Percentiles rank a stretch among this genome's conserved stretches.
Conservation (phyloP, 2,329 filamentous ascomycete species). For the Fusarium falciforme region DNA sequence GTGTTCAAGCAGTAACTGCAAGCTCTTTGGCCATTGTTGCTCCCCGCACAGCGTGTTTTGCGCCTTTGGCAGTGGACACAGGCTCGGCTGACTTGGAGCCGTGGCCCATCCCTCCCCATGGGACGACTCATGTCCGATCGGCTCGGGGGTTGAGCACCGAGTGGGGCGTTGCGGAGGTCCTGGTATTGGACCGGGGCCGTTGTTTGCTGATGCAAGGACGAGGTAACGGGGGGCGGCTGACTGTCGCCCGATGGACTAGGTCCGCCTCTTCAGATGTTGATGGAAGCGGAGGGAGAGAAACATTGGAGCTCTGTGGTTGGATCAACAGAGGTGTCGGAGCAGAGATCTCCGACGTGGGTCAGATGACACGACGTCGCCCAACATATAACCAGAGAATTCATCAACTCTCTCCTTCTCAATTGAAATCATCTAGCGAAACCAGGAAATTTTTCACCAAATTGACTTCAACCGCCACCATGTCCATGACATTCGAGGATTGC, state of each 20-base stretch:
- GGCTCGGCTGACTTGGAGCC: background rate
- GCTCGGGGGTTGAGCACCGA: background rate
- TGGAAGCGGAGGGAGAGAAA: background rate
- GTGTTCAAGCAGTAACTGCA: conserved; percentile 41
- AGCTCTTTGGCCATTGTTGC: conserved; percentile 38
- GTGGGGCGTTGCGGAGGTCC: background rate
- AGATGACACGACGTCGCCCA: background rate
- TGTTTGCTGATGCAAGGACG: background rate
- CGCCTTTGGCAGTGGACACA: conserved; percentile 39
- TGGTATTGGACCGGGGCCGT: background rate
- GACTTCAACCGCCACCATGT: conserved; percentile 33
- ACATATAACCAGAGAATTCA: background rate
- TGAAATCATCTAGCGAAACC: background rate
- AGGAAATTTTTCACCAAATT: background rate
- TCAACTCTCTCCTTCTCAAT: background rate
- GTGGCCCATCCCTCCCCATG: background rate
- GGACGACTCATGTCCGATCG: background rate
- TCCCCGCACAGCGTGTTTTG: conserved; percentile 36
- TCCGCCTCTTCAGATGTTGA: background rate
- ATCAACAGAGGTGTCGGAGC: background rate
- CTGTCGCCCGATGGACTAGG: background rate
- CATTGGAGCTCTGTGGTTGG: background rate
- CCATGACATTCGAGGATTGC: conserved; percentile 43
- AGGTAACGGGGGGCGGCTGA: background rate
- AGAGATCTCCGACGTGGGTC: background rate